phyloP scores from a whole-genome alignment of 768 basidiomycete species.

The Pisolithus microcarpus region DNA sequence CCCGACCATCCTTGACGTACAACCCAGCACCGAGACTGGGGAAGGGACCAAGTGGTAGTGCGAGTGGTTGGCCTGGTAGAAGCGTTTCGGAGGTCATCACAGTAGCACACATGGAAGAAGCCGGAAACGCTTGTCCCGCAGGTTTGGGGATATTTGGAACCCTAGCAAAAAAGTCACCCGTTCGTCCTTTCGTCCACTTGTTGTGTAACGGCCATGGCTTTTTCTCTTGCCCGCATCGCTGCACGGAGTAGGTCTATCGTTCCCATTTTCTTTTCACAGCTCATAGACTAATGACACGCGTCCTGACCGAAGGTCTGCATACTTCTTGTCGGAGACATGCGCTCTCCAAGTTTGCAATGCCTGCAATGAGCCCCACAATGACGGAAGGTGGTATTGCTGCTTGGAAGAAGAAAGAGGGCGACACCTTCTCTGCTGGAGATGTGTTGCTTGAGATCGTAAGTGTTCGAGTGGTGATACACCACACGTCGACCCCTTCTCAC shows the following conservation, averaged over 20 bases:
- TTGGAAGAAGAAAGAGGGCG: constrained; percentile 98
- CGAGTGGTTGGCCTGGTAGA: constrained; percentile 76
- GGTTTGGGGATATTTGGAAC: constrained; percentile 24
- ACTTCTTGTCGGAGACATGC: constrained; percentile 71
- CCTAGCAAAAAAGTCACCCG: constrained; percentile 21
- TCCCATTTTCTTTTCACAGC: background rate
- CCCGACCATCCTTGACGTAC: constrained; percentile 54
- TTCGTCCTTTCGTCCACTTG: constrained; percentile 13
- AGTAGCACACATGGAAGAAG: constrained; percentile 6
- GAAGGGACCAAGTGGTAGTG: constrained; percentile 44
- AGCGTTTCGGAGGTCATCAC: constrained; percentile 33
- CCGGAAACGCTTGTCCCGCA: constrained; percentile 12
- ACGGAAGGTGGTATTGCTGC: constrained; percentile 96
- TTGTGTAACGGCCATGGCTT: constrained; percentile 42
- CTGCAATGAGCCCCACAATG: constrained; percentile 99
- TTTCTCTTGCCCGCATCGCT: constrained; percentile 56
- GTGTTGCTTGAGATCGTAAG: constrained; percentile 92
- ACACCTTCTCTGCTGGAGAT: constrained; percentile 81
- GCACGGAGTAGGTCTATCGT: constrained; percentile 49
- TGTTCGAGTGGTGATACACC: constrained; percentile 8
- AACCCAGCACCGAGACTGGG: constrained; percentile 60
- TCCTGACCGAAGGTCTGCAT: constrained; percentile 51
- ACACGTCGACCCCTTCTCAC: constrained; percentile 4
- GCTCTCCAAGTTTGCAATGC: constrained; percentile 87
- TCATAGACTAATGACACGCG: background rate